Evolutionary conservation across 768 basidiomycete genomes (phyloP).

Genomic region (Suillus subalutaceus): DNA sequence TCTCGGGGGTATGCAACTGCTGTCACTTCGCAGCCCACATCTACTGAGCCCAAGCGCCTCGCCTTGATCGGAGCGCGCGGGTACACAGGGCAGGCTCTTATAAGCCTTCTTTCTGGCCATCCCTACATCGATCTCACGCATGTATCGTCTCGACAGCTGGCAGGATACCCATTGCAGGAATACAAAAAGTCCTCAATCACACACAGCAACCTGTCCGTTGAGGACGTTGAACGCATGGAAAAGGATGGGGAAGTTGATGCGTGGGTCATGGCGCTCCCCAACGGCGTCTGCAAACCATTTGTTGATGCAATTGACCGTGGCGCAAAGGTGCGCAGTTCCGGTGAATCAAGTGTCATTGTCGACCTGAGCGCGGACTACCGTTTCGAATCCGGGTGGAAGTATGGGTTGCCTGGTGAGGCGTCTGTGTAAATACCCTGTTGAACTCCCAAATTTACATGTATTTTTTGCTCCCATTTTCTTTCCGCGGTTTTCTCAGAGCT

Average conservation of each 20-base stretch:
- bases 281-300: constrained; percentile 94
- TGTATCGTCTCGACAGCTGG: constrained; percentile 94
- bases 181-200: constrained; percentile 76
- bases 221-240: constrained; percentile 89
- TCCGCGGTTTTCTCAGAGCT: constrained; percentile 59
- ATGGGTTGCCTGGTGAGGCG: constrained; percentile 96
- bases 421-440: constrained; percentile 41
- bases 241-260: constrained; percentile 90
- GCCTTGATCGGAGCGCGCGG: constrained; percentile 95
- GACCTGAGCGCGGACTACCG: constrained; percentile 95
- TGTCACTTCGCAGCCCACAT: constrained; percentile 39
- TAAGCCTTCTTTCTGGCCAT: constrained; percentile 83
- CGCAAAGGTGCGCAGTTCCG: constrained; percentile 51
- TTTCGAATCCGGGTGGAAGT: constrained; percentile 95
- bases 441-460: constrained; percentile 40
- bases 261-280: constrained; percentile 99
- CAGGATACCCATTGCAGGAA: constrained; percentile 74
- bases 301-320: constrained; percentile 92
- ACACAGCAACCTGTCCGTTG: constrained; percentile 79
- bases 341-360: constrained; percentile 75
- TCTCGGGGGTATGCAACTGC: constrained; percentile 83
- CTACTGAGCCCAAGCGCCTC: constrained; percentile 81
- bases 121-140: constrained; percentile 90
- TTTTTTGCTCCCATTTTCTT: constrained; percentile 28
- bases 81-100: constrained; percentile 92